Base-by-base conservation (phyloP, 2,329 filamentous ascomycete genomes). In the Orbilia blumenaviensis region DNA sequence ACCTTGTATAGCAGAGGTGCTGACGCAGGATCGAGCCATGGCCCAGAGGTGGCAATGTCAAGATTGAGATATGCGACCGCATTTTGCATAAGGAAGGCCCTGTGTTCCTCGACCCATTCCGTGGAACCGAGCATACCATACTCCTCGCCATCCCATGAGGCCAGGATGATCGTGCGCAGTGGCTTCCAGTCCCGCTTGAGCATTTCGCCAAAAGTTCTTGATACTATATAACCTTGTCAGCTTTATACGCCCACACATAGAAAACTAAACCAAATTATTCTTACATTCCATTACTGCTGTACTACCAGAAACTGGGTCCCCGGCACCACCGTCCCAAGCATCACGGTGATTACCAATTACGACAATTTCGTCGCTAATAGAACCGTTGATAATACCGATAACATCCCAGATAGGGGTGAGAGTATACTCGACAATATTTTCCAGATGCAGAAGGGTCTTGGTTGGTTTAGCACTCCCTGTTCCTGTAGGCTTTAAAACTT, bases 121-220 rank as follows among this genome's bases (percentile, higher is more conserved):
- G 95, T 98, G 10, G 93, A 96, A 8, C 95, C 95, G 69, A 97
- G 92, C 50, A 96, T 85, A 83, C 97, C 97, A 84, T 97, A 98
- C 82, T 94, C 93, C 79, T 91, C 91, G 2, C 88, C 95, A 82
- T 99, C 95, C 95, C 95, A 99, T 29, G 92, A 96, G 81, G 94
- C 93, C 82, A 99, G 98, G 82, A 96, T 92, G 78, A 99, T 96
- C 2, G 93, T 96, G 14, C 95, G 91, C 14, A 96, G 86, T 0
- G 95, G 95, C 27, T 92, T 88, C 95, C 95, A 99, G 66, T 94
- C 94, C 67, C 89, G 88, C n/a, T 86, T 83, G 18, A 90, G 86
- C 14, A 98, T 87, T 78, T 92, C 50, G 2, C 93, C 93, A 80
- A 99, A 92, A 54, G 97, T 89, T 44, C 91, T 89, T n/a, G 92